Percentiles rank a stretch among this genome's conserved stretches.
phyloP scores from a whole-genome alignment of 495 filamentous ascomycete species.

The Talaromyces adpressus region DNA sequence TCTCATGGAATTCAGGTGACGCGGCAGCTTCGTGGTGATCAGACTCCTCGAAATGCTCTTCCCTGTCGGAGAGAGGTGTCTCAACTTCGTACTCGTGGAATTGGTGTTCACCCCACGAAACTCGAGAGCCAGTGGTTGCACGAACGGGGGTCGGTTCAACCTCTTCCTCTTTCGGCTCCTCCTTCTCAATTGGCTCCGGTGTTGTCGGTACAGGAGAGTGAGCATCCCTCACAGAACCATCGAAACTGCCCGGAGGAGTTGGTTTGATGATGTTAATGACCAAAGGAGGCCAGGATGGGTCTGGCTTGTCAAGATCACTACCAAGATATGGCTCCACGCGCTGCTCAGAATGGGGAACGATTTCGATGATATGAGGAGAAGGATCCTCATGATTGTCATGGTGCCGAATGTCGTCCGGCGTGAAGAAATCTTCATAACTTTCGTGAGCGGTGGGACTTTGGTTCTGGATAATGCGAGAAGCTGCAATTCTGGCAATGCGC shows the following conservation, averaged over 20 bases:
- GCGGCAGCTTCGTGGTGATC: slow-evolving; percentile 19
- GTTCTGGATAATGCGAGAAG: slow-evolving; percentile 16
- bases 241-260: slow-evolving; percentile 40
- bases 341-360: slow-evolving; percentile 22
- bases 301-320: slow-evolving; percentile 15
- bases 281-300: slow-evolving; percentile 43
- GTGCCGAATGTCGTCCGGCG: slow-evolving; percentile 27
- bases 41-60: slow-evolving; percentile 15
- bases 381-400: slow-evolving; percentile 9
- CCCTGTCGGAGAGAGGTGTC: slow-evolving; percentile 42
- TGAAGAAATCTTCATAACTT: slow-evolving; percentile 38
- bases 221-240: slow-evolving; percentile 30
- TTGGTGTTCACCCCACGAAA: slow-evolving; percentile 55
- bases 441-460: slow-evolving; percentile 26
- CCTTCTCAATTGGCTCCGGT: slow-evolving; percentile 14
- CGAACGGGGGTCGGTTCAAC: slow-evolving; percentile 18
- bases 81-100: slow-evolving; percentile 55
- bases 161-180: slow-evolving; percentile 11
- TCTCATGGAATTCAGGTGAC: slow-evolving; percentile 9
- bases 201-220: slow-evolving; percentile 21
- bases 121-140: slow-evolving; percentile 39
- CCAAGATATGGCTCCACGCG: slow-evolving; percentile 18
- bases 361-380: slow-evolving; percentile 23
- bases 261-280: slow-evolving; percentile 41
- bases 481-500: slow-evolving; percentile 15